These are phyloP conservation scores for Penicillium egyptiacum DNA, from an alignment of 495 filamentous ascomycete genomes.

Conservation along the genomic window DNA sequence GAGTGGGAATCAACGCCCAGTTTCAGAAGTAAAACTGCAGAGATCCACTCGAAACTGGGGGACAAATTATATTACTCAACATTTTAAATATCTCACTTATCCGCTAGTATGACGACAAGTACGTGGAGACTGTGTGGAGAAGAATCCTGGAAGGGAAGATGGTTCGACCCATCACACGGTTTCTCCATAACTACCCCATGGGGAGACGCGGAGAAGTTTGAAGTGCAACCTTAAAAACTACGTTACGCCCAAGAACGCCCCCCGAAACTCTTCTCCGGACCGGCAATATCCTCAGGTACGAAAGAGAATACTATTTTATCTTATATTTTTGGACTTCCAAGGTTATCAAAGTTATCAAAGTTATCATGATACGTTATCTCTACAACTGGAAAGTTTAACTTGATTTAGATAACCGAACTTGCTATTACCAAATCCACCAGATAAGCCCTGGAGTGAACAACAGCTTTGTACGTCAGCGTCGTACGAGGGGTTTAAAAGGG, in stretches of 20 bases:
- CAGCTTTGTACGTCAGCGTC: neutral
- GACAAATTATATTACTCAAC: neutral
- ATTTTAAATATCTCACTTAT: neutral
- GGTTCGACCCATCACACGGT: neutral
- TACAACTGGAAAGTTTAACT: neutral
- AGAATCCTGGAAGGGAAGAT: neutral
- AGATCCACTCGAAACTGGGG: neutral
- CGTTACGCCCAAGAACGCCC: neutral
- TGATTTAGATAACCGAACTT: too few relatives aligned
- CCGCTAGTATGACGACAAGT: neutral
- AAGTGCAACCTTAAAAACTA: slow-evolving; percentile 4
- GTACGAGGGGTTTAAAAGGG: neutral
- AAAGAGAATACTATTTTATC: too few relatives aligned
- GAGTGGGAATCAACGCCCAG: neutral
- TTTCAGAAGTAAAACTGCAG: neutral
- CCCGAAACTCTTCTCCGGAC: neutral
- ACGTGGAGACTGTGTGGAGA: neutral
- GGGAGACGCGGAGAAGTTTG: slow-evolving; percentile 1
- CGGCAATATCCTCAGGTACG: too few relatives aligned
- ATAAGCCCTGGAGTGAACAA: neutral
- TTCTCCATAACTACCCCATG: slow-evolving; percentile 1
- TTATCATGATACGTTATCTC: neutral
- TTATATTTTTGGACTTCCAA: too few relatives aligned
- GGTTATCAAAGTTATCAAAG: neutral
- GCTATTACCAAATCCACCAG: neutral